These are phyloP conservation scores for Trichaptum fuscoviolaceum DNA, from an alignment of 768 basidiomycete species.

Conservation along the genomic window DNA sequence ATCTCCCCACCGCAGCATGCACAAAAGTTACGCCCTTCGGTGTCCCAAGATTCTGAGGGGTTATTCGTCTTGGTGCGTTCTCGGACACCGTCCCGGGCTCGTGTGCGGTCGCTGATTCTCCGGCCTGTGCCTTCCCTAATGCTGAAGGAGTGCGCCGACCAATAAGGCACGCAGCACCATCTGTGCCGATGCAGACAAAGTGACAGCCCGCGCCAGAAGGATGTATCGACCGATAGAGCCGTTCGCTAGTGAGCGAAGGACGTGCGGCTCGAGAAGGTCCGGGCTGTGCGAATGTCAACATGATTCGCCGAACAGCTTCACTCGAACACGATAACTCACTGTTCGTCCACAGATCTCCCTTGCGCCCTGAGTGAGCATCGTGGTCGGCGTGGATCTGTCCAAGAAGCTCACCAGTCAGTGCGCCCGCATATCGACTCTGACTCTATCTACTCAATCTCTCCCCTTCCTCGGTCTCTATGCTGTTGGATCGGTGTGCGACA, in stretches of 20 bases:
- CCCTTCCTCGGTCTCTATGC: too few species aligned
- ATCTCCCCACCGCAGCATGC: constrained; percentile 76
- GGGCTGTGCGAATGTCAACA: constrained; percentile 36
- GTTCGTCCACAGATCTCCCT: constrained; percentile 36
- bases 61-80: constrained; percentile 61
- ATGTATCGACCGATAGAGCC: constrained; percentile 68
- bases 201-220: constrained; percentile 75
- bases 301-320: constrained; percentile 10
- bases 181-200: constrained; percentile 64
- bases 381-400: not conserved
- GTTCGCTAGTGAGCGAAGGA: constrained; percentile 83
- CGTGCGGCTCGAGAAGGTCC: constrained; percentile 84
- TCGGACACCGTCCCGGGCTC: constrained; percentile 48
- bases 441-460: constrained; percentile 38
- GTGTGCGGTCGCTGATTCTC: constrained; percentile 19
- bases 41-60: constrained; percentile 58
- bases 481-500: too few species aligned
- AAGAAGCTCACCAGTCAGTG: constrained; percentile 69
- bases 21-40: constrained; percentile 57
- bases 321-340: constrained; percentile 21
- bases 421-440: constrained; percentile 87
- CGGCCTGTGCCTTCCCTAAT: constrained; percentile 54
- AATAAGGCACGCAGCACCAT: constrained; percentile 85
- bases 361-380: not conserved
- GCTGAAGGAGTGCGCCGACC: constrained; percentile 74